Evolutionary conservation across 345 rosid genomes (phyloP).

Genomic region (Acer campestre): DNA sequence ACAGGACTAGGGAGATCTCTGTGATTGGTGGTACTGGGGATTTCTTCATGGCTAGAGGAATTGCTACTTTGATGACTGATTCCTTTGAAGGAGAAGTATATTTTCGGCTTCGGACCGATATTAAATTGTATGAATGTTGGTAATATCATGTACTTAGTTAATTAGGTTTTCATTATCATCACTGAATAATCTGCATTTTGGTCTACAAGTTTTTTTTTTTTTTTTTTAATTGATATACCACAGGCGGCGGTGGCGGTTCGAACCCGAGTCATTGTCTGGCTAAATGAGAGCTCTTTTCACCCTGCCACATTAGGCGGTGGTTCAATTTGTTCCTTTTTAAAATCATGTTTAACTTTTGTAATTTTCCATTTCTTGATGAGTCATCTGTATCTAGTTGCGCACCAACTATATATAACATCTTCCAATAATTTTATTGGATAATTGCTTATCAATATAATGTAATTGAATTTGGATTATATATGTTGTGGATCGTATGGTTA

Average conservation of each 20-base stretch:
- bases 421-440: not conserved
- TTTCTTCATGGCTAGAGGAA: slow-evolving; percentile 52
- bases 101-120: slow-evolving; percentile 40
- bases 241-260: no score
- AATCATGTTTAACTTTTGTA: no score
- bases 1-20: slow-evolving; percentile 50
- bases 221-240: no score
- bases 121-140: slow-evolving; percentile 59
- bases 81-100: slow-evolving; percentile 47
- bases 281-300: no score
- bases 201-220: not conserved
- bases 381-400: not conserved
- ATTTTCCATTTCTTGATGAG: not conserved
- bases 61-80: slow-evolving; percentile 52
- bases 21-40: slow-evolving; percentile 59
- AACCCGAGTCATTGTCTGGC: no score
- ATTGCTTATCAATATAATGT: no score
- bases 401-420: not conserved
- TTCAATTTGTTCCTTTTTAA: no score
- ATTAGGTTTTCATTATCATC: not conserved
- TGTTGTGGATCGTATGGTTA: not conserved
- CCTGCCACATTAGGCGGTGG: no score
- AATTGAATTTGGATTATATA: not conserved
- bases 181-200: not conserved
- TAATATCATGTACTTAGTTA: not conserved